Evolutionary conservation across 73 alveolate species (phyloP), one percentile per base, ranked within the genome.

Genomic region (Urostyla sp.): DNA sequence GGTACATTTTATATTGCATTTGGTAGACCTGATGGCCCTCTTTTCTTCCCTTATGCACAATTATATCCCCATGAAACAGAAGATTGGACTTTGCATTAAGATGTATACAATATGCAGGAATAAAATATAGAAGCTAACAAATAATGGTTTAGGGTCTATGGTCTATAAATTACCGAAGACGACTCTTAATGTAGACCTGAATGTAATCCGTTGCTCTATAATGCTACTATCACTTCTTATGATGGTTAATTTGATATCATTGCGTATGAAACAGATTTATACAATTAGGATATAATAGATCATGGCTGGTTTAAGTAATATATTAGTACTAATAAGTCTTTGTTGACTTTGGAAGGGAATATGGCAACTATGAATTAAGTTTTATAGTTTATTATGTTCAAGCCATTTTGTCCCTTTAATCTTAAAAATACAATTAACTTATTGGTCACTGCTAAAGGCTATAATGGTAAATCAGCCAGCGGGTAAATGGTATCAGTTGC

Each of bases 401-500:
- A 11, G 1, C 83, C 83, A 1, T 46, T 20, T n/a, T 69, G 83
- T 48, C 83, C 83, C 1, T 16, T 69, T 24, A 49, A 44, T 3
- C 1, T 52, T 13, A 57, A 53, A 1, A 46, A 46, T 18, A 1
- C 7, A 3, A 69, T 69, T n/a, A 10, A 8, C 20, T 34, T 69
- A 3, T 23, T 6, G 8, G 67, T 46, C 6, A 69, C 5, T 24
- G 72, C 55, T 27, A 28, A 49, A 48, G 69, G 83, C 26, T 15
- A 24, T 20, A 46, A 49, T 46, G 83, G 69, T 21, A 63, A 63
- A 38, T 15, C 52, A 7, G 83, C 83, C 4, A 69, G 20, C 48
- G 83, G 83, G 5, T 32, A 69, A 46, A 48, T 69, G 67, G 69
- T 69, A 44, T 69, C 83, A 15, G 69, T 48, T 16, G 49, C 67